phyloP scores from a whole-genome alignment of 345 rosid species.

The sweet orange (Citrus sinensis) region DVS_A1.0 CM039165.1:13795001-13795500 shows the following conservation, averaged over 20 bases:
- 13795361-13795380: not conserved
- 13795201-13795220: not conserved
- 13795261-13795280: not conserved
- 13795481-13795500: not conserved
- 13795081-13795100: not conserved
- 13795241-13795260: not conserved
- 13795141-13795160: not conserved
- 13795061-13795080: not conserved
- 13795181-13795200: not conserved
- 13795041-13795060: not conserved
- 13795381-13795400: not conserved
- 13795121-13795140: not conserved
- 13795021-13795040: not conserved
- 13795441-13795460: not conserved
- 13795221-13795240: not conserved
- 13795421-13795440: no score
- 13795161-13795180: not conserved
- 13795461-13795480: not conserved
- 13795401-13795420: not conserved
- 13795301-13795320: not conserved
- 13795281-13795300: not conserved
- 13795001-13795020: not conserved
- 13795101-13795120: not conserved
- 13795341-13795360: not conserved
- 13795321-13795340: not conserved